A percentile compares a stretch with the other conserved stretches of the same genome.
Evolutionary conservation across 2,329 filamentous ascomycete genomes (phyloP).

Genomic region (Pleurostoma richardsiae): DNA sequence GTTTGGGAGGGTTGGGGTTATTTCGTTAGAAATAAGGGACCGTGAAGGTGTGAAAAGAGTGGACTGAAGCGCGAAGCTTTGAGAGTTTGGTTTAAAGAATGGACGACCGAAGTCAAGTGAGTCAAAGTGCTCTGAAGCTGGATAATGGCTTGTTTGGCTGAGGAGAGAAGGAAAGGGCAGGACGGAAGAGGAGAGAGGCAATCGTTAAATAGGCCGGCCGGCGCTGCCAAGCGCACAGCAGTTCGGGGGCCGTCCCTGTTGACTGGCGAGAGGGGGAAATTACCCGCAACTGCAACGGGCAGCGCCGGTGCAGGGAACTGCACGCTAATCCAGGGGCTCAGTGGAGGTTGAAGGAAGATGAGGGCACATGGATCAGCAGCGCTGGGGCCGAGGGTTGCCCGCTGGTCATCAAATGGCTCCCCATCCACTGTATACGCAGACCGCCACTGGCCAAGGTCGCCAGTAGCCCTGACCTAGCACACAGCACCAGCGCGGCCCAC

Average conservation of each 20-base stretch:
- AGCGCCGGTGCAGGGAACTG: slow-evolving; percentile 6
- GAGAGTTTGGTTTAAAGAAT: slow-evolving; percentile 24
- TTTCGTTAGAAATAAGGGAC: slow-evolving; percentile 11
- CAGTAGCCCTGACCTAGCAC: too few species aligned
- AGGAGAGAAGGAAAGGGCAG: slow-evolving; percentile 18
- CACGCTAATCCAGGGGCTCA: slow-evolving; percentile 21
- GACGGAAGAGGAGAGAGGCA: slow-evolving; percentile 10
- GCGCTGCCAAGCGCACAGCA: not conserved
- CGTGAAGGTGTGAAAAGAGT: slow-evolving; percentile 14
- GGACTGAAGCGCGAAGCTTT: slow-evolving; percentile 21
- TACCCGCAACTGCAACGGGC: slow-evolving; percentile 13
- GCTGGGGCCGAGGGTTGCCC: not conserved
- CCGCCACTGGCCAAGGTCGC: too few species aligned
- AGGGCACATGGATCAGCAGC: slow-evolving; percentile 1
- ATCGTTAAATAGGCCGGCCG: slow-evolving; percentile 25
- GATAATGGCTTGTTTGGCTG: slow-evolving; percentile 26
- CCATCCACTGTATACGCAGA: too few species aligned
- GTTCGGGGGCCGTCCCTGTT: too few species aligned
- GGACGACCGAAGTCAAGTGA: slow-evolving; percentile 36
- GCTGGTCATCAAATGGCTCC: not conserved
- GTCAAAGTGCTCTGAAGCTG: slow-evolving; percentile 17
- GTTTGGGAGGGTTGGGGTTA: slow-evolving; percentile 11
- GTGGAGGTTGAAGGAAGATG: slow-evolving; percentile 16
- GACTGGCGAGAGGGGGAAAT: slow-evolving; percentile 5
- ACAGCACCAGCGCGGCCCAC: too few species aligned